Conservation (phyloP, 2,329 filamentous ascomycete species). For the Graphium sp. region DNA sequence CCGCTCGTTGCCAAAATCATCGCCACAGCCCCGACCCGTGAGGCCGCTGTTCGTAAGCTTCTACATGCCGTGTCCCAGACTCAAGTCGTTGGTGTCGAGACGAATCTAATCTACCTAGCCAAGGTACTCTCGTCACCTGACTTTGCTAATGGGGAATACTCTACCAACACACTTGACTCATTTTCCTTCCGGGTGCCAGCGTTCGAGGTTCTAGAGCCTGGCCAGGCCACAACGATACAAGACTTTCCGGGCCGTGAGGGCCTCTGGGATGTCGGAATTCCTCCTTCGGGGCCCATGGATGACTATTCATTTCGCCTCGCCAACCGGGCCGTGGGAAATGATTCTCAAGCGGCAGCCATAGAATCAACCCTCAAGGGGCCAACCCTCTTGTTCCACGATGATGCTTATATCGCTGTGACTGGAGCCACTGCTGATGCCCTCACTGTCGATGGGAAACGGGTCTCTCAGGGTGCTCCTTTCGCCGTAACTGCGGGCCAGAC, state of each 20-base stretch:
- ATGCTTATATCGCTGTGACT: conserved; percentile 14
- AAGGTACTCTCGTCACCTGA: conserved; percentile 12
- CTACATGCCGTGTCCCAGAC: conserved; percentile 37
- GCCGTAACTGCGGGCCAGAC: conserved; percentile 10
- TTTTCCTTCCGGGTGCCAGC: conserved; percentile 12
- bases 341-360: conserved; percentile 11
- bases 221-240: conserved; percentile 19
- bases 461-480: conserved; percentile 9
- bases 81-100: conserved; percentile 14
- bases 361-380: conserved; percentile 18
- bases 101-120: conserved; percentile 16
- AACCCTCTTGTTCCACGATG: conserved; percentile 15
- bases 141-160: conserved; percentile 13
- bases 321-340: conserved; percentile 17
- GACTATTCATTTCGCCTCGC: conserved; percentile 15
- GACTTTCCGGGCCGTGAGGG: conserved; percentile 20
- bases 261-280: conserved; percentile 20
- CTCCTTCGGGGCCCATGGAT: conserved; percentile 23
- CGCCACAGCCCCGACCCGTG: conserved; percentile 39
- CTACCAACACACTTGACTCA: conserved; percentile 16
- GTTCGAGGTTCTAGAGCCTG: conserved; percentile 18
- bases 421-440: conserved; percentile 13
- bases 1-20: conserved; percentile 65
- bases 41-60: conserved; percentile 47
- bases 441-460: conserved; percentile 9